These are phyloP conservation scores for Grosmannia clavigera DNA, from an alignment of 2,329 filamentous ascomycete genomes.

Conservation along the genomic window DNA sequence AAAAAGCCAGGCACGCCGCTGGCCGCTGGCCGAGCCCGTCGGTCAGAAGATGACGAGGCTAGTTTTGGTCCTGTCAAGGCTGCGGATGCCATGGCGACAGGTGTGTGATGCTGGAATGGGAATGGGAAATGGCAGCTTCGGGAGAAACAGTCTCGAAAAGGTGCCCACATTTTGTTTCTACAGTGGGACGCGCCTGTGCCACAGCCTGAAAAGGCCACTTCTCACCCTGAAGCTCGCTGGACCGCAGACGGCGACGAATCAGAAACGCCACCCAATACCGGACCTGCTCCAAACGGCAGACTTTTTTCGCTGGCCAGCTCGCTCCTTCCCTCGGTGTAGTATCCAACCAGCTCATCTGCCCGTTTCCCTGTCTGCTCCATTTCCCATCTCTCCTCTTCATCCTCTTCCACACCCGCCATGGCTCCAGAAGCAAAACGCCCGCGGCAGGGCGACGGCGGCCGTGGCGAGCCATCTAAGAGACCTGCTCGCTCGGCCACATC, in stretches of 20 bases:
- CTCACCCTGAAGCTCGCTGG: too few relatives aligned
- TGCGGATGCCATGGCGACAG: too few relatives aligned
- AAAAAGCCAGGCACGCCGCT: slow-evolving; percentile 20
- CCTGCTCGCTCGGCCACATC: not conserved
- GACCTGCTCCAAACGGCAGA: not conserved
- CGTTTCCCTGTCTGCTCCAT: not conserved
- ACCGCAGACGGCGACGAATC: too few relatives aligned
- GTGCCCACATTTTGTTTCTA: too few relatives aligned
- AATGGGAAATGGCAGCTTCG: too few relatives aligned
- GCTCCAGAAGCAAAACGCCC: slow-evolving; percentile 32
- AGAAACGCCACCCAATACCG: not conserved
- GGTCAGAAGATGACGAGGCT: too few relatives aligned
- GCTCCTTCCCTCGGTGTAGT: not conserved
- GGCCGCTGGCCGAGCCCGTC: not conserved
- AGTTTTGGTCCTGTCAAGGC: too few relatives aligned
- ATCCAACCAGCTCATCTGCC: too few relatives aligned
- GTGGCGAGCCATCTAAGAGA: slow-evolving; percentile 18
- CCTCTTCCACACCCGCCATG: not conserved
- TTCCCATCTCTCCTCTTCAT: not conserved
- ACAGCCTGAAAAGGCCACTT: too few relatives aligned
- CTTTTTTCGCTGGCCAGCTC: not conserved
- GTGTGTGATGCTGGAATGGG: too few relatives aligned
- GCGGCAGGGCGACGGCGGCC: slow-evolving; percentile 32
- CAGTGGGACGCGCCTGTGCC: too few relatives aligned
- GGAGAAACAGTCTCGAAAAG: too few relatives aligned